Percentiles rank a stretch among this genome's conserved stretches.
These are phyloP conservation scores for Penicillium fuscoglaucum DNA, from an alignment of 2,329 filamentous ascomycete genomes.

Conservation along the genomic window DNA sequence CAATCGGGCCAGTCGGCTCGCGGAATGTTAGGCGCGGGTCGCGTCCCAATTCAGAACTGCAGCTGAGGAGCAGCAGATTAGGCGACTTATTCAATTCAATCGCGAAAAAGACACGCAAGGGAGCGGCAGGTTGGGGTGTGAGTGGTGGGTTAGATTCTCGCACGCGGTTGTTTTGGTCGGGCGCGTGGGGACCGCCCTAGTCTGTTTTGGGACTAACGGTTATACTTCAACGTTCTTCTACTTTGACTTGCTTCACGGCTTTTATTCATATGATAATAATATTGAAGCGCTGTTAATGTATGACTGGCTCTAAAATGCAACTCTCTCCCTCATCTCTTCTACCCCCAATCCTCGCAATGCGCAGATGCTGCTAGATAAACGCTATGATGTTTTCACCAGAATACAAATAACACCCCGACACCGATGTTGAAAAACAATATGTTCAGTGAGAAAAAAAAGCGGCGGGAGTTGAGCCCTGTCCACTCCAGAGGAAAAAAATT, in stretches of 20 bases:
- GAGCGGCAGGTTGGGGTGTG: slow-evolving; percentile 12
- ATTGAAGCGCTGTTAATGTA: background rate
- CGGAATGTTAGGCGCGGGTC: slow-evolving; percentile 13
- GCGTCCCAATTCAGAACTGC: slow-evolving; percentile 2
- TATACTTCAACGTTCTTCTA: slow-evolving; percentile 11
- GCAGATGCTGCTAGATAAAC: slow-evolving; percentile 23
- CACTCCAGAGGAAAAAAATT: slow-evolving; percentile 2
- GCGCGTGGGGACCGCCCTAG: slow-evolving; percentile 41
- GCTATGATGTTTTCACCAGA: slow-evolving; percentile 21
- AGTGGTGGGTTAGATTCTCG: slow-evolving; percentile 28
- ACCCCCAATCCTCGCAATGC: slow-evolving; percentile 11
- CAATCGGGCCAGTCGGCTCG: background rate
- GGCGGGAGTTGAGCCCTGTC: slow-evolving; percentile 18
- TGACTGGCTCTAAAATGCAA: slow-evolving; percentile 1
- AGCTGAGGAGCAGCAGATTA: background rate
- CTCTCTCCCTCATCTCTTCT: background rate
- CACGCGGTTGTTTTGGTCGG: slow-evolving; percentile 46
- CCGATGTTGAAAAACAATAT: slow-evolving; percentile 25
- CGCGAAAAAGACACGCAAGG: slow-evolving; percentile 21
- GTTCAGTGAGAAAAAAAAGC: slow-evolving; percentile 16
- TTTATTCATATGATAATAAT: background rate
- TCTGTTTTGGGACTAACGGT: slow-evolving; percentile 29
- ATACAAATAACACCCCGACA: slow-evolving; percentile 16
- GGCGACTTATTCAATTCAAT: slow-evolving; percentile 4
- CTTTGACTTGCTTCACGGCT: background rate